These are phyloP conservation scores for Pythium dissimile DNA, from an alignment of 352 stramenopile genomes.

Conservation along the genomic window DNA sequence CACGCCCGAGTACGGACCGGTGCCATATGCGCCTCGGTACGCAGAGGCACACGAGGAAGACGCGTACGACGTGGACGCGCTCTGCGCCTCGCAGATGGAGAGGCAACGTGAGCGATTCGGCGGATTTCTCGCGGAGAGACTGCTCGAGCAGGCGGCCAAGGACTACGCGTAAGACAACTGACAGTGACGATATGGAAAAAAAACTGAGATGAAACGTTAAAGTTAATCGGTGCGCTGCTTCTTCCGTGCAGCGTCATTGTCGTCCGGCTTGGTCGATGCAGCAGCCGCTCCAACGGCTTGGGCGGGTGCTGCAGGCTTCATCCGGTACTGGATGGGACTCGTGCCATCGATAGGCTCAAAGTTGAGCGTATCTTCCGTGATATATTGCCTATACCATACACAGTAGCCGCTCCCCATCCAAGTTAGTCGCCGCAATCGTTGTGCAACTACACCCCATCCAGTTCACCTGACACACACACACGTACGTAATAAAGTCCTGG, in stretches of 20 bases:
- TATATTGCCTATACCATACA: slow-evolving; percentile 22
- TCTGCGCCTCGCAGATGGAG: slow-evolving; percentile 37
- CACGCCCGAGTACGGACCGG: slow-evolving; percentile 70
- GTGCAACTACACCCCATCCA: background rate
- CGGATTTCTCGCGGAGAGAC: slow-evolving; percentile 3
- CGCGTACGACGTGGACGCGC: slow-evolving; percentile 48
- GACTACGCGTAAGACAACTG: slow-evolving; percentile 9
- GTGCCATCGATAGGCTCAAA: slow-evolving; percentile 26
- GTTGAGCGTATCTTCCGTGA: slow-evolving; percentile 33
- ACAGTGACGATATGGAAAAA: background rate
- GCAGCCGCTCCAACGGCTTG: background rate
- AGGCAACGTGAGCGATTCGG: slow-evolving; percentile 35
- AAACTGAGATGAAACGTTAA: background rate
- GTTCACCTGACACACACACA: background rate
- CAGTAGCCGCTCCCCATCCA: background rate
- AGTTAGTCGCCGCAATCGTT: background rate
- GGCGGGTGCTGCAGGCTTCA: slow-evolving; percentile 7
- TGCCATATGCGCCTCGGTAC: slow-evolving; percentile 50
- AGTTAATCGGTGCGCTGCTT: slow-evolving; percentile 23
- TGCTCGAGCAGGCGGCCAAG: slow-evolving; percentile 12
- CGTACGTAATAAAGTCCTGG: slow-evolving; percentile 61
- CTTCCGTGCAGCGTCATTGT: slow-evolving; percentile 16
- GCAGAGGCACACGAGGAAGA: slow-evolving; percentile 25
- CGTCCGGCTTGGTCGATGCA: background rate
- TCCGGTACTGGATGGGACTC: slow-evolving; percentile 25